Evolutionary conservation across 306 rosid genomes (phyloP).

Genomic region (Fragaria ananassa): DNA sequence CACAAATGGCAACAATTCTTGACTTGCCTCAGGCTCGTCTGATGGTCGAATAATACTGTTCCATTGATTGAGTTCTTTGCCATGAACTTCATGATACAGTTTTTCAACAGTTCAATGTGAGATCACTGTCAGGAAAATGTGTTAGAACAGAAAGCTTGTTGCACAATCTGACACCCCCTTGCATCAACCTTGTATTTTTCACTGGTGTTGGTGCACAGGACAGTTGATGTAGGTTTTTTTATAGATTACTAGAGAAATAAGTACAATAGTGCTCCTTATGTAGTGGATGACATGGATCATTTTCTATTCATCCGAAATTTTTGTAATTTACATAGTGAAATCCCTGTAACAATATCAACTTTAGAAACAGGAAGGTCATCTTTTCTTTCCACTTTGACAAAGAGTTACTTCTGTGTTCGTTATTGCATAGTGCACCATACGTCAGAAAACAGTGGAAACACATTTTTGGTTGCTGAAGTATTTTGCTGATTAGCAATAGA

Average conservation of each 20-base stretch:
- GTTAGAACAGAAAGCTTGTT: background rate
- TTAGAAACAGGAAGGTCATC: background rate
- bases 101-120: background rate
- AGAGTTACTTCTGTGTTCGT: background rate
- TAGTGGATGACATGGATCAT: conserved; percentile 12
- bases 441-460: background rate
- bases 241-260: background rate
- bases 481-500: background rate
- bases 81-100: background rate
- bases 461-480: background rate
- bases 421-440: background rate
- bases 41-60: background rate
- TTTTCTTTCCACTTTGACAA: background rate
- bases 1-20: background rate
- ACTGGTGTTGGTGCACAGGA: background rate
- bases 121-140: background rate
- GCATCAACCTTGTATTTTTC: background rate
- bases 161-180: background rate
- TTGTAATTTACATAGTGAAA: background rate
- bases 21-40: background rate
- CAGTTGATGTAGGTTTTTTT: background rate
- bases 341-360: background rate
- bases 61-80: background rate
- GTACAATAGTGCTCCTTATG: background rate
- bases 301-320: background rate